Evolutionary conservation across 257 asterid species (phyloP).

Genomic region (Nicotiana noctiflora): DNA sequence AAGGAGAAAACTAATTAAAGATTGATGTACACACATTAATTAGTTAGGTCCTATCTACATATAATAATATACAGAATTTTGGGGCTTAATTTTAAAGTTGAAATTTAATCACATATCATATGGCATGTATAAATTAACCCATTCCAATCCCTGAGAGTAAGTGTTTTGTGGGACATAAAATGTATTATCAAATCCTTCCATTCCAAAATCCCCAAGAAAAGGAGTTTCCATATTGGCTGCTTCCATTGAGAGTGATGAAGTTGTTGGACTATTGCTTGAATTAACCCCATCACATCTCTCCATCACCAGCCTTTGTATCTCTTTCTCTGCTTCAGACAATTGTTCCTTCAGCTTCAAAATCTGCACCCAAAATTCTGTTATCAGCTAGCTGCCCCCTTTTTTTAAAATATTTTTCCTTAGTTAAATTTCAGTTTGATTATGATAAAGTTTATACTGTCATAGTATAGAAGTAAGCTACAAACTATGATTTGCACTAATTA

Average conservation of each 20-base stretch:
- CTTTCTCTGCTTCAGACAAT: conserved; percentile 42
- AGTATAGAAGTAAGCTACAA: too few species aligned
- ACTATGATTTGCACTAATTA: too few species aligned
- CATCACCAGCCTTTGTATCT: conserved; percentile 34
- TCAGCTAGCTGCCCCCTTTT: too few species aligned
- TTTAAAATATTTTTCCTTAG: too few species aligned
- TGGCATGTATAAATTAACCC: conserved; percentile 21
- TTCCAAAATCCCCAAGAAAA: conserved; percentile 40
- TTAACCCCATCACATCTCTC: conserved; percentile 23
- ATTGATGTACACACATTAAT: conserved; percentile 20
- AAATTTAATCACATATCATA: not conserved
- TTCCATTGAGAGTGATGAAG: conserved; percentile 35
- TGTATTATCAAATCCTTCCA: conserved; percentile 34
- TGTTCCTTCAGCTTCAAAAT: conserved; percentile 50
- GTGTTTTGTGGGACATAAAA: conserved; percentile 26
- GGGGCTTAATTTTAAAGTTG: not conserved
- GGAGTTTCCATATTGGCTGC: conserved; percentile 27
- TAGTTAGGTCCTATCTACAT: conserved; percentile 11
- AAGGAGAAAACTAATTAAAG: conserved; percentile 4
- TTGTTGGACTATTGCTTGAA: conserved; percentile 46
- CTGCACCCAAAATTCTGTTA: not conserved
- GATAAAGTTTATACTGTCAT: too few species aligned
- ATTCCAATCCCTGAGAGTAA: conserved; percentile 25
- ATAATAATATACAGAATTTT: not conserved
- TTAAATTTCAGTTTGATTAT: too few species aligned